phyloP scores from a whole-genome alignment of 164 flowering plant genomes.

The Akebia trifoliata region DNA sequence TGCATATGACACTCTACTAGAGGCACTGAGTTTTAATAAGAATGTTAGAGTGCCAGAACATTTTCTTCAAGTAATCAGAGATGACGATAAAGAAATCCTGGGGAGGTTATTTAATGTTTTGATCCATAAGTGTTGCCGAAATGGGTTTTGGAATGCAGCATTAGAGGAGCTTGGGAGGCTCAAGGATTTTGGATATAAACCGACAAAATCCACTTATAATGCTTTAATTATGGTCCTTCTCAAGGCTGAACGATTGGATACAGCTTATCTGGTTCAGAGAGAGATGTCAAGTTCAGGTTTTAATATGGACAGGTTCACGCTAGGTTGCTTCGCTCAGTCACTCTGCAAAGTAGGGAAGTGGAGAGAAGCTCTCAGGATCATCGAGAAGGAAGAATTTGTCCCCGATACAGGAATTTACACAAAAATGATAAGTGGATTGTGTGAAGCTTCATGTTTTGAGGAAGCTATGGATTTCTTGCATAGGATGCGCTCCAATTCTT shows the following conservation, averaged over 20 bases:
- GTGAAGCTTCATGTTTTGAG: constrained; percentile 88
- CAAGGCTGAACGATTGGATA: constrained; percentile 55
- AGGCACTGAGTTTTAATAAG: constrained; percentile 31
- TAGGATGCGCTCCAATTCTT: constrained; percentile 67
- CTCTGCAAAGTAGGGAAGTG: constrained; percentile 70
- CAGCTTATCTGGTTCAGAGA: constrained; percentile 52
- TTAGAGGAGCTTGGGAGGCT: constrained; percentile 91
- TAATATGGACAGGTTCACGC: constrained; percentile 50
- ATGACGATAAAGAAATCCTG: constrained; percentile 60
- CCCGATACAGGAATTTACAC: constrained; percentile 67
- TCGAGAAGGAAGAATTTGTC: constrained; percentile 64
- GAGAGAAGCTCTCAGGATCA: constrained; percentile 64
- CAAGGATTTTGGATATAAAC: constrained; percentile 74
- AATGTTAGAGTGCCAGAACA: constrained; percentile 37
- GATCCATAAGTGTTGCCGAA: constrained; percentile 56
- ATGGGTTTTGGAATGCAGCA: constrained; percentile 75
- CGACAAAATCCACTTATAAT: constrained; percentile 58
- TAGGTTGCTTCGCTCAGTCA: constrained; percentile 55
- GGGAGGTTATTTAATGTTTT: constrained; percentile 69
- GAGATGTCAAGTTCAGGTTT: constrained; percentile 62
- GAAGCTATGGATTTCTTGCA: constrained; percentile 80
- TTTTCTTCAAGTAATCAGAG: constrained; percentile 52
- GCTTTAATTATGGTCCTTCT: constrained; percentile 70
- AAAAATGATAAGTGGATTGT: constrained; percentile 78
- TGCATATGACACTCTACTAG: constrained; percentile 63